Evolutionary conservation across 441 rosid genomes (phyloP), one percentile per base, ranked within the genome.

Genomic region (Syzygium syzygioides): DNA sequence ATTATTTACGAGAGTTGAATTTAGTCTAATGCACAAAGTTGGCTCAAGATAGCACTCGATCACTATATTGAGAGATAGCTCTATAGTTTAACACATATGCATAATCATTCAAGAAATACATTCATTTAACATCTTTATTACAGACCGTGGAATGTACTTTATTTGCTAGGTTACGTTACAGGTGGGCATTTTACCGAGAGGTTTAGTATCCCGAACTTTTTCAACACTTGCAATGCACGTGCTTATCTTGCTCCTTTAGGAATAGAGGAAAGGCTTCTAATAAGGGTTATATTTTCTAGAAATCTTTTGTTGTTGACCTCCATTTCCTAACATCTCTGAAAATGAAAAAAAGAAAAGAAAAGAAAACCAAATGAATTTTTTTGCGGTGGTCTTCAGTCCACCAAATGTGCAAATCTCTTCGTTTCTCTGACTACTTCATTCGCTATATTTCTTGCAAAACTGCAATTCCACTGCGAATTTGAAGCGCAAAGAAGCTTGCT

Each of bases 61-160:
- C 41, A 66, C 76, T 66, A 32, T 17, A 32, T 6, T 66, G 17
- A 64, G 15, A 15, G 30, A 64, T 17, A 7, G 19, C 41, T 32
- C 41, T 32, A 64, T 64, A 64, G 1, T n/a, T 64, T n/a, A 9
- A 15, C 0, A 0, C 23, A 30, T 30, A 64, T 2, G 0, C 17
- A n/a, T 28, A 62, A n/a, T 62, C 17, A 12, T 59, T 59, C 3
- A 6, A n/a, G 19, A 60, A 60, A 18, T 62, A 14, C 71, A 7
- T 60, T 60, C 66, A 13, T 13, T 26, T 28, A 3, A 30, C 28
- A 28, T 60, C 66, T 60, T 60, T 28, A 60, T 3, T 15, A 60
- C 17, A 1, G 6, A 53, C 15, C 4, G 3, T 53, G 55, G 55
- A 53, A 53, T 14, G 17, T 14, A 53, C 5, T 53, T 53, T 53